Evolutionary conservation across 306 rosid genomes (phyloP), one percentile per base, ranked within the genome.

Genomic region (Hippophae rhamnoides): DNA sequence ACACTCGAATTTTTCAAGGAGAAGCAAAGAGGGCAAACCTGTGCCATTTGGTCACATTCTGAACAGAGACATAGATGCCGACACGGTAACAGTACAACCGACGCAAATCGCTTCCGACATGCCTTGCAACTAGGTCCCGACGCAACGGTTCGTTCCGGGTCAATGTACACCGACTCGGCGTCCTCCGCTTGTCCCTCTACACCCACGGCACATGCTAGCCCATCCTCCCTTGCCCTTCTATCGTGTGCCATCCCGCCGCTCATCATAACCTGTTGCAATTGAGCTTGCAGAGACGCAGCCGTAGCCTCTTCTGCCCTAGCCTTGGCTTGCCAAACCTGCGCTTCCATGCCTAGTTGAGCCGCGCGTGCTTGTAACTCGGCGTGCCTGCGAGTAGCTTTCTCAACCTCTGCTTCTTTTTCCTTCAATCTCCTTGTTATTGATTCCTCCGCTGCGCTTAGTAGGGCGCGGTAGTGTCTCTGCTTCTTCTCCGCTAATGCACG

Each of bases 281-380:
- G 99, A 5, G 80, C 81, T 58, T 85, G 93, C 3, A 92, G 70
- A 0, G 99, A 57, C 5, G 72, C 89, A 3, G 93, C 93, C 2
- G 86, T 74, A 5, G 81, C 82, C 56, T 88, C 96, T 48, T 92
- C 89, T 0, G 88, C 85, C 59, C 78, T 80, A 0, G 82, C 96
- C 73, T 84, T 92, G 0, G 89, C 88, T 58, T 76, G 89, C 99
- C 96, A 92, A n/a, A 79, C 67, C 70, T 85, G 95, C 27, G 82
- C 81, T 57, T 92, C 96, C 31, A 69, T 47, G 75, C 65, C 73
- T 42, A 92, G 84, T 38, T 86, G 86, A 13, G 95, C 90, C 13
- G 86, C 99, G 56, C 93, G 89, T 61, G 95, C 87, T 27, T 92
- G 89, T 52, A 87, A 56, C 76, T 92, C 99, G 0, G 77, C 77